A percentile compares a stretch with the other conserved stretches of the same genome.
phyloP scores from a whole-genome alignment of 306 rosid species.

The Quercus cerris region DNA sequence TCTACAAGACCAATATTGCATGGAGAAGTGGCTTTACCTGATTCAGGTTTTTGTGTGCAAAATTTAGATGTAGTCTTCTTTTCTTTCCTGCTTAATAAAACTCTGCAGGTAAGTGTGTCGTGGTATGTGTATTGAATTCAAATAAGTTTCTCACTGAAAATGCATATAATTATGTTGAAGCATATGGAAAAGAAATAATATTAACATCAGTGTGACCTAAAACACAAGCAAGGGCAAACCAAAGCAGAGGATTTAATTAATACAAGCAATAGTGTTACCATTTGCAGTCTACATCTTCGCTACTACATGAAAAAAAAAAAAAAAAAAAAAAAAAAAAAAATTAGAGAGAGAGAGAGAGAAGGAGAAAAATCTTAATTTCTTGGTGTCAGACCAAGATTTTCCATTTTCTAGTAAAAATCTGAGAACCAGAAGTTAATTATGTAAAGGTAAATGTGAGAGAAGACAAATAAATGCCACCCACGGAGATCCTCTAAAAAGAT shows the following conservation, averaged over 20 bases:
- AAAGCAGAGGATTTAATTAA: neutral
- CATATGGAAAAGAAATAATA: neutral
- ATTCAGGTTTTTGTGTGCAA: conserved; percentile 17
- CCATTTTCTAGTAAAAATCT: neutral
- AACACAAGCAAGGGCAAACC: neutral
- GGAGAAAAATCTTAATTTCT: neutral
- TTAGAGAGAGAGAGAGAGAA: too few relatives aligned
- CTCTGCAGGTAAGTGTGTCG: neutral
- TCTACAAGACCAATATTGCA: conserved; percentile 8
- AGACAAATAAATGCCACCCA: neutral
- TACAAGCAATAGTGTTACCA: neutral
- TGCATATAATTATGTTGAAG: neutral
- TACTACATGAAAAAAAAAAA: neutral
- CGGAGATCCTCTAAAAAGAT: neutral
- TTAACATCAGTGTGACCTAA: neutral
- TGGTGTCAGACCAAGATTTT: neutral
- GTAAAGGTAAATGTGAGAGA: neutral
- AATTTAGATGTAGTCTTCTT: neutral
- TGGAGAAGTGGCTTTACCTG: conserved; percentile 18
- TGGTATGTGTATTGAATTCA: neutral
- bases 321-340: too few relatives aligned
- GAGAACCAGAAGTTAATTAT: neutral
- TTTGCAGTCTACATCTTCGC: neutral
- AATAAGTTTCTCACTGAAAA: neutral
- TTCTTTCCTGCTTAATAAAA: neutral